Conservation (phyloP, 1,139 yeast genomes). For the Suhomyces bokatorum region DNA sequence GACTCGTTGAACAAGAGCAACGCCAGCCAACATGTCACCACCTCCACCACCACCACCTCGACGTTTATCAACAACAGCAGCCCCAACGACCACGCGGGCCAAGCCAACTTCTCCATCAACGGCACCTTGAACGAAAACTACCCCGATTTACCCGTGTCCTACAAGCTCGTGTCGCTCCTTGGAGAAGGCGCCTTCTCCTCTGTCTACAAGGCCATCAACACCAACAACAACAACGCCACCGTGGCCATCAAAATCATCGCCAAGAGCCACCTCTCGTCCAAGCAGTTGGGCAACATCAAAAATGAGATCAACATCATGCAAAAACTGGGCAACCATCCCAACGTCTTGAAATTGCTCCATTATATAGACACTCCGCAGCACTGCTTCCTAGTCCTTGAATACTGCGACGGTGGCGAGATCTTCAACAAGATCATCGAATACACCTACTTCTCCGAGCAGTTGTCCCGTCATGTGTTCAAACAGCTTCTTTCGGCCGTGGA, state of each 20-base stretch:
- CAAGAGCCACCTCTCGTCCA: slow-evolving; percentile 54
- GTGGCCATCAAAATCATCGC: slow-evolving; percentile 87
- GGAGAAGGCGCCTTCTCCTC: slow-evolving; percentile 93
- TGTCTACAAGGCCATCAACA: slow-evolving; percentile 72
- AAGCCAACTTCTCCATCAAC: slow-evolving; percentile 8
- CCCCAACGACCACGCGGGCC: slow-evolving; percentile 3
- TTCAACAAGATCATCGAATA: slow-evolving; percentile 90
- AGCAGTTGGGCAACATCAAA: slow-evolving; percentile 59
- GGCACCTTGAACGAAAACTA: slow-evolving; percentile 9
- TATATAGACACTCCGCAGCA: slow-evolving; percentile 55
- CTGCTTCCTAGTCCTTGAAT: slow-evolving; percentile 81
- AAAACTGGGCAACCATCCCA: slow-evolving; percentile 68
- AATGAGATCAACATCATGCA: slow-evolving; percentile 85
- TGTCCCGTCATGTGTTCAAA: slow-evolving; percentile 78
- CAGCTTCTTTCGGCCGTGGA: slow-evolving; percentile 84
- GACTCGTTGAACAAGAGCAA: background rate
- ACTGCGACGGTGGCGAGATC: slow-evolving; percentile 90
- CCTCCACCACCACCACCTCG: background rate
- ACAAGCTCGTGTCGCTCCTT: slow-evolving; percentile 29
- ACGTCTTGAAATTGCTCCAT: slow-evolving; percentile 70
- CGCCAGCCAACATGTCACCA: too few relatives aligned
- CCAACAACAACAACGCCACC: slow-evolving; percentile 35
- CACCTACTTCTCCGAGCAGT: slow-evolving; percentile 85
- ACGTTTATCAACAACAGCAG: background rate
- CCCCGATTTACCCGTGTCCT: slow-evolving; percentile 23